phyloP scores from a whole-genome alignment of 1,284 basidiomycete genomes.

The Flammula alnicola region DNA sequence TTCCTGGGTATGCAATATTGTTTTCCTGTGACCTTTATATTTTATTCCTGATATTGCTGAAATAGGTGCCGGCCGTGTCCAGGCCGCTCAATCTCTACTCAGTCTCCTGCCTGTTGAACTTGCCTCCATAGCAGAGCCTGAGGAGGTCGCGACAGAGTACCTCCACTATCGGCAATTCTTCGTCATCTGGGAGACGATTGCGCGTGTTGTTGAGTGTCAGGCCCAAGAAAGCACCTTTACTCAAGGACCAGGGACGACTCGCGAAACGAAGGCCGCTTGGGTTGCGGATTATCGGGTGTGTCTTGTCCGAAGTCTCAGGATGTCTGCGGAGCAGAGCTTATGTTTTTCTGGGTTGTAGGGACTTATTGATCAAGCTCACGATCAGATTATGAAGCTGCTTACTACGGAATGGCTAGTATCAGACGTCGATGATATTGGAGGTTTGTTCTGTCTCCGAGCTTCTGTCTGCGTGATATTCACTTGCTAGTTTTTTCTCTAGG shows the following conservation, averaged over 20 bases:
- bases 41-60: background rate
- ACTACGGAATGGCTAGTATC: conserved; percentile 77
- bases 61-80: conserved; percentile 73
- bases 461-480: background rate
- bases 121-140: conserved; percentile 58
- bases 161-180: conserved; percentile 79
- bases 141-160: conserved; percentile 71
- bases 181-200: conserved; percentile 66
- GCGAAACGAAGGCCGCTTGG: conserved; percentile 66
- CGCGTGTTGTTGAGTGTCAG: conserved; percentile 60
- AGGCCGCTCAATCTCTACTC: conserved; percentile 71
- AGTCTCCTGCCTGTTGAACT: conserved; percentile 71
- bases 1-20: conserved; percentile 68
- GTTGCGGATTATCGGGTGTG: conserved; percentile 64
- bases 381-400: conserved; percentile 67
- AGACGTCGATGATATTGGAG: conserved; percentile 48
- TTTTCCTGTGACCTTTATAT: background rate
- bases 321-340: background rate
- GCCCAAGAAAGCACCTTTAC: conserved; percentile 33
- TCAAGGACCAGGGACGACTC: conserved; percentile 56
- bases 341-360: conserved; percentile 37
- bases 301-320: conserved; percentile 3
- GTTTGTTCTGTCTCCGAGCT: conserved; percentile 35
- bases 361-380: conserved; percentile 61
- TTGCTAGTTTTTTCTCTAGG: conserved; percentile 33